A percentile compares a stretch with the other conserved stretches of the same genome.
phyloP scores from a whole-genome alignment of 2,329 filamentous ascomycete genomes.

The Colletotrichum sp. region DNA sequence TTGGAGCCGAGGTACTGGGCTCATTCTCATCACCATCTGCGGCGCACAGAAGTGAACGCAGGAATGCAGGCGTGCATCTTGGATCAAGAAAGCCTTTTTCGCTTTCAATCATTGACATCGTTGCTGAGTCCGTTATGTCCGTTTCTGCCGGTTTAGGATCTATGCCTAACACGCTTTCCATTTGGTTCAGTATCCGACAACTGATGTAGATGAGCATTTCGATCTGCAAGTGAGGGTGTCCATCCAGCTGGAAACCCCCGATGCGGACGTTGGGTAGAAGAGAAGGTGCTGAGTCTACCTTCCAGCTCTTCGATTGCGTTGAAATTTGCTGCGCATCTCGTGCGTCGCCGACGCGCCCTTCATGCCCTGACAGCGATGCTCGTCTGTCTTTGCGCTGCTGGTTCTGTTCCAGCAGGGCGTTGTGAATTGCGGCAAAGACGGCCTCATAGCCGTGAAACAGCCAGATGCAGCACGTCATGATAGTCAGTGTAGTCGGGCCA shows the following conservation, averaged over 20 bases:
- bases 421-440: background rate
- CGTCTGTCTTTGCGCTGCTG: background rate
- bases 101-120: accelerated
- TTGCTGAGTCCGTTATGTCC: accelerated
- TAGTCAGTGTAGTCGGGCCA: background rate
- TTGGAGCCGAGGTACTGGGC: accelerated
- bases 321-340: background rate
- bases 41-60: background rate
- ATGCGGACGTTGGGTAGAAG: background rate
- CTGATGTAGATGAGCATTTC: background rate
- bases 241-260: background rate
- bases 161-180: background rate
- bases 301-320: background rate
- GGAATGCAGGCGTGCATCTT: background rate
- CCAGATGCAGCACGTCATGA: background rate
- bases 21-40: background rate
- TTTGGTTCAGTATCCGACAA: background rate
- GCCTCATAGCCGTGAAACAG: background rate
- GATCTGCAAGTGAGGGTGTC: background rate
- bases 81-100: background rate
- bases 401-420: background rate
- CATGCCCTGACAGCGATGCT: accelerated
- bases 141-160: accelerated
- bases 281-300: accelerated
- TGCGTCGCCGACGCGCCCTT: accelerated